These are phyloP conservation scores for Penicillium sp. DNA, from an alignment of 2,329 filamentous ascomycete species.

Conservation along the genomic window DNA sequence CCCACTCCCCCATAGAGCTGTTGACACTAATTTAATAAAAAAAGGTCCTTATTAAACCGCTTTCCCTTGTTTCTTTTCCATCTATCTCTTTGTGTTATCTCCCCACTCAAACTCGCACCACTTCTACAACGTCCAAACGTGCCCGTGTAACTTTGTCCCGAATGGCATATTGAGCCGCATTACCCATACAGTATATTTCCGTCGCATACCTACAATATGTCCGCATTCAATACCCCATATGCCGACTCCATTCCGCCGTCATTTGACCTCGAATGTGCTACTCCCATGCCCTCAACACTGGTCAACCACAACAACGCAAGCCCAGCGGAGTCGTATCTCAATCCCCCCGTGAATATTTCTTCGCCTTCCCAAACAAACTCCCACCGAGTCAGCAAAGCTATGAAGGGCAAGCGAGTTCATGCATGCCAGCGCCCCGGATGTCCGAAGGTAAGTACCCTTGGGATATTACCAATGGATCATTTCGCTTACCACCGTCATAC, in stretches of 20 bases:
- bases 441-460: conserved; percentile 40
- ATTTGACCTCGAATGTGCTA: background rate
- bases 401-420: conserved; percentile 53
- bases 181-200: background rate
- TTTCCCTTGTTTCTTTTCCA: background rate
- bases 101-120: background rate
- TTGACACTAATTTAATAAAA: background rate
- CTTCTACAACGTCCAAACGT: background rate
- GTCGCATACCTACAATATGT: background rate
- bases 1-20: conserved; percentile 1
- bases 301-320: background rate
- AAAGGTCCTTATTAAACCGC: background rate
- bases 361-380: conserved; percentile 8
- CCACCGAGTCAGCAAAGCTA: conserved; percentile 51
- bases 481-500: background rate
- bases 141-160: background rate
- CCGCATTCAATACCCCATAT: background rate
- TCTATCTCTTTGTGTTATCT: background rate
- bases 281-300: background rate
- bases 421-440: conserved; percentile 49
- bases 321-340: background rate
- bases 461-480: background rate
- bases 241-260: background rate
- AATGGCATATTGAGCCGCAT: background rate
- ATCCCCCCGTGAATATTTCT: background rate